These are phyloP conservation scores for Suhomyces yuchorum DNA, from an alignment of 1,139 yeast genomes.

Conservation along the genomic window DNA sequence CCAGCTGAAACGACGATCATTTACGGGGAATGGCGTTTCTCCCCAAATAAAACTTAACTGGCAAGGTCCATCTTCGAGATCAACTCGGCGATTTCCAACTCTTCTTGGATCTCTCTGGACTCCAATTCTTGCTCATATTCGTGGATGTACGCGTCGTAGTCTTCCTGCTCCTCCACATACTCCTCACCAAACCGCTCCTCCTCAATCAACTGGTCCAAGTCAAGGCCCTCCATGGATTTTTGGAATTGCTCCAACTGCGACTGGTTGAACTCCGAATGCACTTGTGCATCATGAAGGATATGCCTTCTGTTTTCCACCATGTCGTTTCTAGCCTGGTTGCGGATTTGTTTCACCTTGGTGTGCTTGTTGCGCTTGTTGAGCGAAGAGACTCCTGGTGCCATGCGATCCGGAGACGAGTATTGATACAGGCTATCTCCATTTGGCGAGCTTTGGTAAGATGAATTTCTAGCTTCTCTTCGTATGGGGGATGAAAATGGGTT, in stretches of 20 bases:
- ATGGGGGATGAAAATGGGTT: conserved; percentile 13
- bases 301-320: conserved; percentile 28
- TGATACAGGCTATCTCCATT: conserved; percentile 10
- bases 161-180: conserved; percentile 11
- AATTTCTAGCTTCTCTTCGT: neutral
- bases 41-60: neutral
- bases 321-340: conserved; percentile 33
- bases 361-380: conserved; percentile 32
- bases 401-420: conserved; percentile 4
- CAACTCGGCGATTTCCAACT: conserved; percentile 26
- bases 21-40: neutral
- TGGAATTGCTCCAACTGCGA: conserved; percentile 23
- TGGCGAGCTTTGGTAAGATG: conserved; percentile 2
- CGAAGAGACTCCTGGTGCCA: conserved; percentile 9
- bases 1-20: neutral
- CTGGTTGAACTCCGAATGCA: conserved; percentile 20
- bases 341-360: conserved; percentile 28
- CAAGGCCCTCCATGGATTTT: conserved; percentile 22
- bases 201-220: conserved; percentile 32
- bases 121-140: conserved; percentile 22
- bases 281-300: conserved; percentile 27
- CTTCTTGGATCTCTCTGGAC: conserved; percentile 21
- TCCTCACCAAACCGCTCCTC: conserved; percentile 29
- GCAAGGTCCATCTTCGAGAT: conserved; percentile 17
- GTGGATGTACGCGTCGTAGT: conserved; percentile 13